These are phyloP conservation scores for Prosopis cineraria DNA, from an alignment of 306 rosid species.

Conservation along the genomic window DNA sequence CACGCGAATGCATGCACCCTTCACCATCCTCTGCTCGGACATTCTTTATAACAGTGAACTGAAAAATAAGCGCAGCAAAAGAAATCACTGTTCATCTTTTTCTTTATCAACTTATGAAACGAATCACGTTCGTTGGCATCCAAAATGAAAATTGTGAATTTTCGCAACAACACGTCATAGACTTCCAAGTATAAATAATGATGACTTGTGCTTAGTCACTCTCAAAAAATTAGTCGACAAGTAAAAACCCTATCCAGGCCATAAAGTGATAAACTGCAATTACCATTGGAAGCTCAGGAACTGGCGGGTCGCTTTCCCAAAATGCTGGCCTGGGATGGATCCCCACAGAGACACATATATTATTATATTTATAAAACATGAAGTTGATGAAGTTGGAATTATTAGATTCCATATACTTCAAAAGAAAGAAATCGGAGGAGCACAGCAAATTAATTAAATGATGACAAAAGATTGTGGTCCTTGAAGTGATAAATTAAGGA, in stretches of 20 bases:
- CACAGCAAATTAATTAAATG: constrained; percentile 43
- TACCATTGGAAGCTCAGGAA: constrained; percentile 34
- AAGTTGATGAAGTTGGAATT: constrained; percentile 25
- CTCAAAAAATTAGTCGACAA: no score
- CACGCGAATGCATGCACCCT: no score
- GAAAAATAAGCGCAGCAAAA: no score
- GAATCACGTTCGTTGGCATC: not conserved
- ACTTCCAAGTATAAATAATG: not conserved
- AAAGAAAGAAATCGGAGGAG: constrained; percentile 44
- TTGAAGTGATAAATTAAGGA: constrained; percentile 27
- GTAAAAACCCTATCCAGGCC: not conserved
- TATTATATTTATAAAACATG: not conserved
- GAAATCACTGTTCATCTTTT: no score
- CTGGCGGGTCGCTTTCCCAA: constrained; percentile 40
- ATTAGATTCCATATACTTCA: constrained; percentile 36
- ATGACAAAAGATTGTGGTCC: constrained; percentile 22
- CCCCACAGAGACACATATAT: constrained; percentile 29
- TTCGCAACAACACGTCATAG: not conserved
- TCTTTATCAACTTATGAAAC: not conserved
- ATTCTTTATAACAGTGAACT: no score
- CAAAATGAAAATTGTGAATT: not conserved
- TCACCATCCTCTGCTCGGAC: no score
- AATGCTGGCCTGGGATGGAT: constrained; percentile 15
- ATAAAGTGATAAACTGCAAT: not conserved
- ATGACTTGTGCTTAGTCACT: no score